Conservation (phyloP, 495 filamentous ascomycete species). For the Aspergillus avenaceus region DNA sequence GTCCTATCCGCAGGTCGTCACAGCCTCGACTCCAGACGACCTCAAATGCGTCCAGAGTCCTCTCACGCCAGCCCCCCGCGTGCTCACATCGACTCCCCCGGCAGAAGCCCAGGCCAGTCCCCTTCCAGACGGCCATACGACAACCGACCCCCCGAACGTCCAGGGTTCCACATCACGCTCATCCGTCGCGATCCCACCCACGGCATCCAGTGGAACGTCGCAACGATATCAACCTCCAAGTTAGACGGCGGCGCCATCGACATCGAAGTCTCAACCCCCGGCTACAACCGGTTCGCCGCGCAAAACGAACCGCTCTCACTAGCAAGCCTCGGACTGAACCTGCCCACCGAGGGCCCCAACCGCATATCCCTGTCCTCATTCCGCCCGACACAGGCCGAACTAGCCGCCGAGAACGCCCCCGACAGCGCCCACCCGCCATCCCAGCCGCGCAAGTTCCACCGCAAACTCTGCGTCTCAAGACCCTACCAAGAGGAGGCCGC, state of each 20-base stretch:
- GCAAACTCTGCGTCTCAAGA: conserved; percentile 35
- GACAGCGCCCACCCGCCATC: conserved; percentile 10
- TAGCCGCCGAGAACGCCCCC: conserved; percentile 8
- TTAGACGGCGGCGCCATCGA: conserved; percentile 40
- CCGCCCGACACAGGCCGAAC: conserved; percentile 10
- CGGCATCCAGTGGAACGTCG: conserved; percentile 86
- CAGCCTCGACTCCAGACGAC: conserved; percentile 33
- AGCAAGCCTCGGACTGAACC: conserved; percentile 26
- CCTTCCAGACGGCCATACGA: conserved; percentile 17
- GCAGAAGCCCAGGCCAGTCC: conserved; percentile 27
- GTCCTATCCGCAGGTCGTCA: conserved; percentile 20
- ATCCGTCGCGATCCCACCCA: conserved; percentile 83
- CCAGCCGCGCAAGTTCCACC: conserved; percentile 35
- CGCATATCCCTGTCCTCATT: conserved; percentile 15
- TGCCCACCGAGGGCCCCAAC: conserved; percentile 20
- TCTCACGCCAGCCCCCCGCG: conserved; percentile 17
- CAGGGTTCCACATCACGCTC: conserved; percentile 66
- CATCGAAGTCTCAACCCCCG: conserved; percentile 59
- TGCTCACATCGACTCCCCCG: conserved; percentile 15
- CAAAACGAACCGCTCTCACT: conserved; percentile 33
- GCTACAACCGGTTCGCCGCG: conserved; percentile 56
- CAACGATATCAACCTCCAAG: conserved; percentile 53
- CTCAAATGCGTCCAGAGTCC: conserved; percentile 28
- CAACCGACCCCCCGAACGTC: conserved; percentile 6
- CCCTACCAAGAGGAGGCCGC: conserved; percentile 21